phyloP scores from a whole-genome alignment of 2,329 filamentous ascomycete genomes.

The Cercospora sp. region DNA sequence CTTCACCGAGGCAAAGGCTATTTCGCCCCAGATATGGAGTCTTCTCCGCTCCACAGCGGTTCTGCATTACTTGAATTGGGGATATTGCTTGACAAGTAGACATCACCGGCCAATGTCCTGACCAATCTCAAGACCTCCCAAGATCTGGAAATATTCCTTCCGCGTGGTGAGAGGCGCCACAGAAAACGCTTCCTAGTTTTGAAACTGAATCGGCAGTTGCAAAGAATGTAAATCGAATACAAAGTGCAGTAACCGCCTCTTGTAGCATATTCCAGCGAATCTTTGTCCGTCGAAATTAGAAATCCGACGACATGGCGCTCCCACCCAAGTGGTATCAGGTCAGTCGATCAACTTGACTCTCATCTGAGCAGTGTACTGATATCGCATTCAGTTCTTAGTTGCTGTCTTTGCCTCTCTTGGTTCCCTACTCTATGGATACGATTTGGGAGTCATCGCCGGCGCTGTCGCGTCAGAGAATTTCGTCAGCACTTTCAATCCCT shows the following conservation, averaged over 20 bases:
- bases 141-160: slow-evolving; percentile 19
- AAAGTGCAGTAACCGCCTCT: background rate
- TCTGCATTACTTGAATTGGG: background rate
- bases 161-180: slow-evolving; percentile 13
- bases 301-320: slow-evolving; percentile 49
- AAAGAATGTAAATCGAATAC: background rate
- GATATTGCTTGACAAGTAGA: background rate
- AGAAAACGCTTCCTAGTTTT: background rate
- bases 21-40: slow-evolving; percentile 2
- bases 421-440: slow-evolving; percentile 57
- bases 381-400: slow-evolving; percentile 53
- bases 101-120: background rate
- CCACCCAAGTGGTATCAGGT: slow-evolving; percentile 59
- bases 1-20: slow-evolving; percentile 7
- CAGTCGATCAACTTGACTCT: background rate
- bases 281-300: background rate
- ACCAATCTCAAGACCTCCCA: background rate
- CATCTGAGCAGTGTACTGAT: background rate
- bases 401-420: slow-evolving; percentile 60
- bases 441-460: slow-evolving; percentile 61
- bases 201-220: background rate
- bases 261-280: background rate
- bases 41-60: background rate
- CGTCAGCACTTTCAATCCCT: slow-evolving; percentile 43
- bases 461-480: slow-evolving; percentile 53